phyloP scores from a whole-genome alignment of 1,284 basidiomycete genomes.

The Fomitopsis palustris region DNA sequence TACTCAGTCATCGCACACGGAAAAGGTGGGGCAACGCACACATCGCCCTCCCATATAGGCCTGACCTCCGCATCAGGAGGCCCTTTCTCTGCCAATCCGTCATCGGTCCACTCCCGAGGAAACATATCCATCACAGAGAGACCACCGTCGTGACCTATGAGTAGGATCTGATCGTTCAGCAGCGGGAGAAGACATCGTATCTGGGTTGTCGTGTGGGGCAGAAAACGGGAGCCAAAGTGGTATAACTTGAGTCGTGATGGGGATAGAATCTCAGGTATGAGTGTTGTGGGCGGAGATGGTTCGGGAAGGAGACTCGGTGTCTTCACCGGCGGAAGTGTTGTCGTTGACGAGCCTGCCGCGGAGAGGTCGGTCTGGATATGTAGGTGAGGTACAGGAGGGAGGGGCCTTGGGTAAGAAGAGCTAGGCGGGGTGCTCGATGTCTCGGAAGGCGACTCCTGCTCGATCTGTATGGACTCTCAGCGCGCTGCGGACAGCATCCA shows the following conservation, averaged over 20 bases:
- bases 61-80: slow-evolving; percentile 66
- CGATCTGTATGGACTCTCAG: slow-evolving; percentile 1
- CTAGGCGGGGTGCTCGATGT: neutral
- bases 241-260: slow-evolving; percentile 66
- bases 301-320: slow-evolving; percentile 4
- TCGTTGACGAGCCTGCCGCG: slow-evolving; percentile 27
- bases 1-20: slow-evolving; percentile 6
- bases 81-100: slow-evolving; percentile 47
- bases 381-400: slow-evolving; percentile 18
- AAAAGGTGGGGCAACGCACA: slow-evolving; percentile 38
- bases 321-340: slow-evolving; percentile 27
- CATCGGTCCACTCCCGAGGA: slow-evolving; percentile 58
- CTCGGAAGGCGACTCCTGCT: neutral
- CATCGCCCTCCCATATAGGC: slow-evolving; percentile 72
- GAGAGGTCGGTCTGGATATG: slow-evolving; percentile 44
- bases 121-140: slow-evolving; percentile 78
- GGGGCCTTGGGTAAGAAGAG: neutral
- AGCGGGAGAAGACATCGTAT: slow-evolving; percentile 73
- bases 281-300: slow-evolving; percentile 37
- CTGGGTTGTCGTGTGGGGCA: slow-evolving; percentile 70
- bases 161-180: slow-evolving; percentile 54
- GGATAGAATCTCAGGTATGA: slow-evolving; percentile 45
- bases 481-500: neutral
- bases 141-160: slow-evolving; percentile 74
- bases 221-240: slow-evolving; percentile 77